Base-by-base conservation (phyloP, 805 yeast genomes). In the Jamesozyma lodderae region DNA sequence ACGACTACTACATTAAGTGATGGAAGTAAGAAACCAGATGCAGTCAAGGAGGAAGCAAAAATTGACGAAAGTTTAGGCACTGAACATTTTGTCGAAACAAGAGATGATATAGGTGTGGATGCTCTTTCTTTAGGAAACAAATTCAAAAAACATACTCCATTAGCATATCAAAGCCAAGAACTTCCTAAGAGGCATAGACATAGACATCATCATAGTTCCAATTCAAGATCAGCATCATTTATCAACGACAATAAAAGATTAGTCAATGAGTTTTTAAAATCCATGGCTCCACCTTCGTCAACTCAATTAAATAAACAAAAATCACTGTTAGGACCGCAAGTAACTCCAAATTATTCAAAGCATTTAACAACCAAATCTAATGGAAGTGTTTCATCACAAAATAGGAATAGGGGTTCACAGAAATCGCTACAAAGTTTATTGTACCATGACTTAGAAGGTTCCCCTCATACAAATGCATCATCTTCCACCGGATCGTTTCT, bases 241-340 rank as follows among this genome's bases (percentile, higher is more conserved):
- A 22, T 31, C 33, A 42, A 40, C 29, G 59, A 53, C 28, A 46
- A 47, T 17, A 52, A 53, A 35, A 45, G 60, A 35, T 32, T 55
- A 22, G 59, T 52, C 4, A 44, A 51, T 33, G 57, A 54, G 26
- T 55, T 55, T 38, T 36, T 55, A 26, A 41, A 47, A 27, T 52
- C 58, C 3, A 46, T 50, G 50, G 50, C 42, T 21, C 51, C 57
- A 3, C 39, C 49, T 3, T 42, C 44, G 2, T 31, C 24, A 11
- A 29, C 38, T 8, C 44, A 46, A 23, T 25, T 37, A 32, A 31
- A 35, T 16, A 34, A 26, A 18, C 18, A 31, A 7, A 25, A 17
- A 8, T 14, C 18, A 8, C 18, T 36, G 8, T 16, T 17, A 9
- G 4, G 9, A 4, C 11, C 32, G 4, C 4, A 16, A 6, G 18